phyloP scores from a whole-genome alignment of 768 basidiomycete species.

The Auriscalpium microsporum region DNA sequence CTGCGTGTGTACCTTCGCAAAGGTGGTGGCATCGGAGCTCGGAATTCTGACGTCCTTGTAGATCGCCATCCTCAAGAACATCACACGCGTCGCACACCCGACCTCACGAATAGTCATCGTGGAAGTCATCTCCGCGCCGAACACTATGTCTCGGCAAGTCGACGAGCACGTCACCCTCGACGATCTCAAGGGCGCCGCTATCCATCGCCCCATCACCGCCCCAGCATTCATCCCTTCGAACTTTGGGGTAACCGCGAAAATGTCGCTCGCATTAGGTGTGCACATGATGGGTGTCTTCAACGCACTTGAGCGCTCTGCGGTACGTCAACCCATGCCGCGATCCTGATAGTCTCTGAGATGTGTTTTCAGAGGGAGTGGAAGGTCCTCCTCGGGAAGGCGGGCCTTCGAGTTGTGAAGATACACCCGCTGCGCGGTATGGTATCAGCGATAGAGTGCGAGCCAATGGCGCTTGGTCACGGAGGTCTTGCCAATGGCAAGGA shows the following conservation, averaged over 20 bases:
- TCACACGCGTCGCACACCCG: not conserved
- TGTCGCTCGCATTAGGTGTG: slow-evolving; percentile 6
- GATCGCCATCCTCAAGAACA: slow-evolving; percentile 6
- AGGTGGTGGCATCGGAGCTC: not conserved
- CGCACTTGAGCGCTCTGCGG: slow-evolving; percentile 8
- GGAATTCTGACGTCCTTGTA: not conserved
- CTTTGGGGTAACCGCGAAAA: slow-evolving; percentile 5
- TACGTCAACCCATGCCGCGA: not conserved
- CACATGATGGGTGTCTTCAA: slow-evolving; percentile 12
- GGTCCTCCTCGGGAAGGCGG: not conserved
- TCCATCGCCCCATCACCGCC: not conserved
- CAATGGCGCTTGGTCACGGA: not conserved
- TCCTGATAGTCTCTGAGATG: not conserved
- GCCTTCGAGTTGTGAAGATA: not conserved
- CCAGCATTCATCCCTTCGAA: slow-evolving; percentile 5
- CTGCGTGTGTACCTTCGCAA: not conserved
- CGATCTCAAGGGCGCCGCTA: not conserved
- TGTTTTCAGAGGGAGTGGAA: not conserved
- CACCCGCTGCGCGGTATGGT: slow-evolving; percentile 2
- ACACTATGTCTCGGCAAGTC: not conserved
- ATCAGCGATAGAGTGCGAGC: slow-evolving; percentile 5
- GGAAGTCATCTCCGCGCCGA: slow-evolving; percentile 2
- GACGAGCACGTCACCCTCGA: not conserved
- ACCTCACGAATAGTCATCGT: not conserved
- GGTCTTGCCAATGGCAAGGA: not conserved